Percentiles rank a stretch among this genome's conserved stretches.
These are phyloP conservation scores for Diaporthe destruens DNA, from an alignment of 2,329 filamentous ascomycete species.

Conservation along the genomic window DNA sequence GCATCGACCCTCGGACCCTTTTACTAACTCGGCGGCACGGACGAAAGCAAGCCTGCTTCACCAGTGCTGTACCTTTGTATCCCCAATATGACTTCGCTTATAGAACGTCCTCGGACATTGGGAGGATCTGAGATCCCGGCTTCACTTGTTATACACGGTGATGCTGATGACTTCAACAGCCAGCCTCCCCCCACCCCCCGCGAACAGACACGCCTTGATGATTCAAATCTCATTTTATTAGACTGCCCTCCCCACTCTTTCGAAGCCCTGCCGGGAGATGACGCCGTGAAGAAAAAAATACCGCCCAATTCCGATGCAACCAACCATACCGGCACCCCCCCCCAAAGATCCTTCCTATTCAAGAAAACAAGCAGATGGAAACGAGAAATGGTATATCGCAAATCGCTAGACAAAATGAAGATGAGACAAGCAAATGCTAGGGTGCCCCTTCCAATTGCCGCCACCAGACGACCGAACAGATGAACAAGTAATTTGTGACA, in stretches of 20 bases:
- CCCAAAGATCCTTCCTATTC: not conserved
- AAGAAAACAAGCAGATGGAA: slow-evolving; percentile 11
- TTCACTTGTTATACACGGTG: not conserved
- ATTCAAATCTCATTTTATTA: slow-evolving; percentile 18
- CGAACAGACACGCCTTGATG: not conserved
- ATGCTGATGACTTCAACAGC: not conserved
- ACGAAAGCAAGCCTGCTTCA: not conserved
- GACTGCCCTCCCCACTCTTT: not conserved
- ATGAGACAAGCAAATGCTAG: slow-evolving; percentile 19
- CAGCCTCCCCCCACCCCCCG: not conserved
- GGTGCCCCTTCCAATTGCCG: not conserved
- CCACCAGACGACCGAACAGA: slow-evolving; percentile 11
- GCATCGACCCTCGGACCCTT: not conserved
- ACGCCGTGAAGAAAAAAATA: not conserved
- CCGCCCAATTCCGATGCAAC: not conserved
- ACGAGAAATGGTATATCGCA: slow-evolving; percentile 32
- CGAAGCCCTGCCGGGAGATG: slow-evolving; percentile 5
- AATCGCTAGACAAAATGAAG: slow-evolving; percentile 1
- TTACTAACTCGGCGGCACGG: slow-evolving; percentile 5
- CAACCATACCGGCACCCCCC: not conserved
- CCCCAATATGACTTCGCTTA: not conserved
- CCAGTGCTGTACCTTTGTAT: slow-evolving; percentile 2
- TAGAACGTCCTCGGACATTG: not conserved
- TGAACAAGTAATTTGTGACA: slow-evolving; percentile 14
- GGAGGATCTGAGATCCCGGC: not conserved